Evolutionary conservation across 139 green algal genomes (phyloP).

Genomic region (Volvox africanus): DNA sequence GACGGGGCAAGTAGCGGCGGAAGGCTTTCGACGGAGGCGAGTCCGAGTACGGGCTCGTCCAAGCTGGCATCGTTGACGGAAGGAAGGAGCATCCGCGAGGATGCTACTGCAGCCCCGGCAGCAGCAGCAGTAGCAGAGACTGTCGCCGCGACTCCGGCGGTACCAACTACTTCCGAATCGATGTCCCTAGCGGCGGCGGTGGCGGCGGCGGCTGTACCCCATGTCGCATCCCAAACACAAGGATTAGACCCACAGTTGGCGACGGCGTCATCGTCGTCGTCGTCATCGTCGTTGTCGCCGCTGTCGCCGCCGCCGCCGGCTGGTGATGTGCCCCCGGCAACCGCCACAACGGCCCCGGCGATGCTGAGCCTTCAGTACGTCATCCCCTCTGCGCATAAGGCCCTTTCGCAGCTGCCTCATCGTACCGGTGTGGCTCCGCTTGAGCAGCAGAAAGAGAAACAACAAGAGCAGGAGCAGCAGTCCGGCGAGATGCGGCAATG

Average conservation of each 20-base stretch:
- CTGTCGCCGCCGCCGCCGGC: neutral
- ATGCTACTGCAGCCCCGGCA: neutral
- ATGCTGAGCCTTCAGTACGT: conserved; percentile 2
- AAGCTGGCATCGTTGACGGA: no score
- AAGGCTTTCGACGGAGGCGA: neutral
- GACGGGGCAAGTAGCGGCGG: neutral
- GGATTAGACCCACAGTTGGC: no score
- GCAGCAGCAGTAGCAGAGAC: neutral
- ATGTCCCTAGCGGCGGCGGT: no score
- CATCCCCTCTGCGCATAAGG: neutral
- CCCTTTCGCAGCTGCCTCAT: neutral
- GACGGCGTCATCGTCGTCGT: neutral
- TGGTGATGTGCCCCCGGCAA: neutral
- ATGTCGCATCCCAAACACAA: no score
- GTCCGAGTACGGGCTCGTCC: no score
- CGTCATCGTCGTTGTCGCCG: neutral
- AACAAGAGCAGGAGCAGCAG: neutral
- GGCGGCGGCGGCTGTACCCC: no score
- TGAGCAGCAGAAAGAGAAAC: neutral
- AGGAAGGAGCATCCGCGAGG: no score
- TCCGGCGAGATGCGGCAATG: neutral
- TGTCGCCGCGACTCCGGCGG: no score
- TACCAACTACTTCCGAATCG: no score
- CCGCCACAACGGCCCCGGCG: neutral
- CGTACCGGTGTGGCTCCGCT: neutral